Evolutionary conservation across 2,329 filamentous ascomycete species (phyloP).

Genomic region (Aaosphaeria arxii): DNA sequence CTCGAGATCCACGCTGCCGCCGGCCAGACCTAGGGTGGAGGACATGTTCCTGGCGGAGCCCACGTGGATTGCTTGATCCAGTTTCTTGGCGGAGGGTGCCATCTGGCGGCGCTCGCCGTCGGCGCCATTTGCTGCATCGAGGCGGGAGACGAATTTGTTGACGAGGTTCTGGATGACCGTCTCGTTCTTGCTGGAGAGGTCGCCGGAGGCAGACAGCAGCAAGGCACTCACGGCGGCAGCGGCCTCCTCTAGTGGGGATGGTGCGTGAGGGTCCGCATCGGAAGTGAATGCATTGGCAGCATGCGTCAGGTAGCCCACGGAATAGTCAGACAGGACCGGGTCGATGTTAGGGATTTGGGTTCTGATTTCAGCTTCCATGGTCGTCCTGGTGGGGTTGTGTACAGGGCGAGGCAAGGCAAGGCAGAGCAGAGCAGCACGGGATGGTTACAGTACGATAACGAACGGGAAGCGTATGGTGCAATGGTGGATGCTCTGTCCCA

Average conservation of each 20-base stretch:
- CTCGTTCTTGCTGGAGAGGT: slow-evolving; percentile 69
- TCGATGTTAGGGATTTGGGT: slow-evolving; percentile 82
- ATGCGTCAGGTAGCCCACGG: slow-evolving; percentile 90
- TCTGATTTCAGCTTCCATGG: slow-evolving; percentile 86
- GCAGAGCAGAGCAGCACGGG: slow-evolving; percentile 3
- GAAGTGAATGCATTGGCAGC: slow-evolving; percentile 79
- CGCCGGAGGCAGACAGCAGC: slow-evolving; percentile 87
- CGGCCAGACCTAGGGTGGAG: slow-evolving; percentile 84
- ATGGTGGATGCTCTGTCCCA: neutral
- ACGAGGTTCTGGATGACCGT: slow-evolving; percentile 79
- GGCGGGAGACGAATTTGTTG: slow-evolving; percentile 81
- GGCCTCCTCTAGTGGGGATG: slow-evolving; percentile 79
- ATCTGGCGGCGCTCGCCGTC: slow-evolving; percentile 66
- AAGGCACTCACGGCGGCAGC: slow-evolving; percentile 82
- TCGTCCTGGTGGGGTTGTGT: slow-evolving; percentile 11
- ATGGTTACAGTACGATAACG: no score
- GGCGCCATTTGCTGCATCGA: slow-evolving; percentile 69
- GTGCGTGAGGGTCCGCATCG: slow-evolving; percentile 65
- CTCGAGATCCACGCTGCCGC: slow-evolving; percentile 84
- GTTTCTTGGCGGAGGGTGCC: slow-evolving; percentile 74
- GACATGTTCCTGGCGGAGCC: slow-evolving; percentile 94
- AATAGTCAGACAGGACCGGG: slow-evolving; percentile 85
- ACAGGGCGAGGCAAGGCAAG: neutral
- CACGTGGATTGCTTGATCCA: slow-evolving; percentile 94
- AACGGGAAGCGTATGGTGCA: no score